phyloP scores from a whole-genome alignment of 768 basidiomycete genomes.

The Suillus luteus region DNA sequence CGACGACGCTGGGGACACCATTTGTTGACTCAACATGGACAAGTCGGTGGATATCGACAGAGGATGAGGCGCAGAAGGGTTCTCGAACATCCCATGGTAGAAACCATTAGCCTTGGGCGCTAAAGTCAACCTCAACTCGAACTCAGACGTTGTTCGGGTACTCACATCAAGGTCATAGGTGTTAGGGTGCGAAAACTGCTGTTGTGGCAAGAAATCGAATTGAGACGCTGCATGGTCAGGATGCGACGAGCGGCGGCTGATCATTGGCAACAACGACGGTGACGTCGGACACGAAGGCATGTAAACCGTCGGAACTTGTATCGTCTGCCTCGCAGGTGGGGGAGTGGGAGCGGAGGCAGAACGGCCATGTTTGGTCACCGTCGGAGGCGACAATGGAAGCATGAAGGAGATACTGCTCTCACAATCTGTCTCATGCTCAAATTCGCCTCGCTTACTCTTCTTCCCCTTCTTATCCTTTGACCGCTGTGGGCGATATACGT shows the following conservation, averaged over 20 bases:
- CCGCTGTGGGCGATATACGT: constrained; percentile 78
- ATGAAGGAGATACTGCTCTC: constrained; percentile 53
- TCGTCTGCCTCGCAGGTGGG: constrained; percentile 61
- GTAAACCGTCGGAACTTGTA: constrained; percentile 66
- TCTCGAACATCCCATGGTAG: constrained; percentile 49
- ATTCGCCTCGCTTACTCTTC: constrained; percentile 38
- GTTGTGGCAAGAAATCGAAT: constrained; percentile 60
- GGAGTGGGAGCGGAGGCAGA: constrained; percentile 65
- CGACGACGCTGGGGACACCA: constrained; percentile 54
- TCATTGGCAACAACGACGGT: constrained; percentile 55
- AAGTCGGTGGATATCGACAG: constrained; percentile 44
- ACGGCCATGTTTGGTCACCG: constrained; percentile 46
- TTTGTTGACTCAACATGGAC: constrained; percentile 40
- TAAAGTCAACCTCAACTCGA: constrained; percentile 5
- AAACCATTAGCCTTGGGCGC: constrained; percentile 48
- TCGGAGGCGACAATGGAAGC: constrained; percentile 39
- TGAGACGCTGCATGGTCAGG: constrained; percentile 47
- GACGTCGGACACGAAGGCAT: constrained; percentile 68
- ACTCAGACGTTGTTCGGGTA: constrained; percentile 19
- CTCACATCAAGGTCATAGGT: constrained; percentile 42
- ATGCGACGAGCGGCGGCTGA: constrained; percentile 59
- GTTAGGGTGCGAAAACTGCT: constrained; percentile 36
- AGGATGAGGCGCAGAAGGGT: constrained; percentile 37
- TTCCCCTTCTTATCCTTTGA: constrained; percentile 49
- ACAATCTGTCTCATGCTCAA: constrained; percentile 47